Evolutionary conservation across 2,329 filamentous ascomycete species (phyloP).

Genomic region (Didymella segeticola): DNA sequence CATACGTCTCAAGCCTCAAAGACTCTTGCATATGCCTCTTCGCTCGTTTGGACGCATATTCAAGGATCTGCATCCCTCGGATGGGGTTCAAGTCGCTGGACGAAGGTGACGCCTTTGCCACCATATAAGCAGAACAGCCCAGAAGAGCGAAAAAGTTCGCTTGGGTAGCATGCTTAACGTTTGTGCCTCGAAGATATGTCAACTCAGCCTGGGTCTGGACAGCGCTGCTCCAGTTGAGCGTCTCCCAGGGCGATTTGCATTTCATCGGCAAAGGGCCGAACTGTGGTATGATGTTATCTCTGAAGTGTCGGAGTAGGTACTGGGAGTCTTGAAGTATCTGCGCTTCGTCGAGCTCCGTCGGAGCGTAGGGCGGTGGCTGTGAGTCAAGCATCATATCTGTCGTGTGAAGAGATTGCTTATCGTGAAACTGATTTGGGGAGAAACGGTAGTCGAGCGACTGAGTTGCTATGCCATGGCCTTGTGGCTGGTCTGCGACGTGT

Average conservation of each 20-base stretch:
- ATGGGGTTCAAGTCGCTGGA: conserved; percentile 1
- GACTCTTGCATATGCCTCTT: conserved; percentile 26
- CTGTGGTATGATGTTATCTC: conserved; percentile 19
- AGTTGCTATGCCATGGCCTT: background rate
- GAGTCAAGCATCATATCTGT: background rate
- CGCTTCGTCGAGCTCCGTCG: conserved; percentile 11
- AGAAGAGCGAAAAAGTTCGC: conserved; percentile 22
- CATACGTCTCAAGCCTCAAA: conserved; percentile 17
- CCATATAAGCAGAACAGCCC: conserved; percentile 19
- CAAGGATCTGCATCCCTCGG: conserved; percentile 12
- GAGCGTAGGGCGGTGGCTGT: conserved; percentile 11
- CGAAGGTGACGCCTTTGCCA: background rate
- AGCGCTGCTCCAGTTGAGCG: conserved; percentile 21
- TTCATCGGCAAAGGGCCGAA: conserved; percentile 20
- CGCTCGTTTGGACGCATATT: conserved; percentile 13
- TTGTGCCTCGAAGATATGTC: conserved; percentile 15
- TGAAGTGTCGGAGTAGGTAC: conserved; percentile 23
- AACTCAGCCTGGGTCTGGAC: conserved; percentile 22
- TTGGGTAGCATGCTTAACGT: conserved; percentile 21
- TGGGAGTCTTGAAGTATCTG: conserved; percentile 18
- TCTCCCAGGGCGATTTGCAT: conserved; percentile 26
- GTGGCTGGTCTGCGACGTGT: conserved; percentile 14
- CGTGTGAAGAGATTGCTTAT: background rate
- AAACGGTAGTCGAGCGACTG: background rate
- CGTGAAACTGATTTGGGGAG: background rate